Percentiles rank a stretch among this genome's conserved stretches.
phyloP scores from a whole-genome alignment of 371 early-diverging fungal species.

The Batrachochytrium dendrobatidis region DNA sequence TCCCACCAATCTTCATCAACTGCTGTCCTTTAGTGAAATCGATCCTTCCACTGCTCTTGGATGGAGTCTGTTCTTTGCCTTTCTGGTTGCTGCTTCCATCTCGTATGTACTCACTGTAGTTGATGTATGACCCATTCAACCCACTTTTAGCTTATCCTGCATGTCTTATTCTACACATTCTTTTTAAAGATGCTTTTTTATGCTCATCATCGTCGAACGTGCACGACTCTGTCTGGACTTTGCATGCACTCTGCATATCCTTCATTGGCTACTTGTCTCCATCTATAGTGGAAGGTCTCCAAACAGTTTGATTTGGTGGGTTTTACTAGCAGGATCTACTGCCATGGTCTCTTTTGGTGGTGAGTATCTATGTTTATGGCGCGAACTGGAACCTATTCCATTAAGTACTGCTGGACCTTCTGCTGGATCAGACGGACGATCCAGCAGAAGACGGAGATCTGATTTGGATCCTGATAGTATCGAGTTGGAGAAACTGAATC shows the following conservation, averaged over 20 bases:
- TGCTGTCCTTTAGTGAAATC: constrained; percentile 55
- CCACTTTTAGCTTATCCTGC: too few species aligned
- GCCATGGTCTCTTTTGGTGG: constrained; percentile 66
- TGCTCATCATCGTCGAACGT: constrained; percentile 65
- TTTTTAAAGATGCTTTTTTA: constrained; percentile 17
- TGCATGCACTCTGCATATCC: constrained; percentile 61
- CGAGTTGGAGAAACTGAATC: constrained; percentile 1
- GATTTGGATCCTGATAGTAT: neutral
- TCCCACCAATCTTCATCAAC: constrained; percentile 57
- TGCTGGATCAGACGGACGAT: neutral
- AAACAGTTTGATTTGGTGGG: constrained; percentile 62
- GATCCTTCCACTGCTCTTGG: constrained; percentile 65
- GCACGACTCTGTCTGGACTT: constrained; percentile 76
- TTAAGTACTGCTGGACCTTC: constrained; percentile 15
- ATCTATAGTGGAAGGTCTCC: constrained; percentile 57
- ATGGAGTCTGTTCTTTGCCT: constrained; percentile 61
- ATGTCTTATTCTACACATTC: too few species aligned
- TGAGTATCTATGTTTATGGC: constrained; percentile 74
- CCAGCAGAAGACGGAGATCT: neutral
- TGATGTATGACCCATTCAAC: too few species aligned
- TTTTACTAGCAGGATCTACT: constrained; percentile 44
- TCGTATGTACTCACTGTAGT: constrained; percentile 35
- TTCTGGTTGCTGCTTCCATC: constrained; percentile 53
- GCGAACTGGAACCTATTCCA: constrained; percentile 75
- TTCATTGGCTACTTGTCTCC: constrained; percentile 58